phyloP scores from a whole-genome alignment of 2,329 filamentous ascomycete species.

The Claviceps capensis region DNA sequence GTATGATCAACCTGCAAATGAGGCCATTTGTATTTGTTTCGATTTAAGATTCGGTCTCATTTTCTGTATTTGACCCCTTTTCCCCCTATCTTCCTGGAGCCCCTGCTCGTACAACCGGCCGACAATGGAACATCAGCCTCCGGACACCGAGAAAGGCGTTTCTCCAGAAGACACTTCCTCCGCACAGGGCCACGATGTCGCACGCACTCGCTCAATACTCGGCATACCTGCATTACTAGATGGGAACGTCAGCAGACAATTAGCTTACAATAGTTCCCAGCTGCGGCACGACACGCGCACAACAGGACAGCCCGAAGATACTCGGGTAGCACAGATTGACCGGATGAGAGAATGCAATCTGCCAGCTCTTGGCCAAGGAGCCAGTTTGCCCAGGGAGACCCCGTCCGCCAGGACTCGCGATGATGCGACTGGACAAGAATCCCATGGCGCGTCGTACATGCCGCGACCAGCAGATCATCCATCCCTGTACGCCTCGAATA shows the following conservation, averaged over 20 bases:
- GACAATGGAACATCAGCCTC: constrained; percentile 1
- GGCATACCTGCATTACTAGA: constrained; percentile 3
- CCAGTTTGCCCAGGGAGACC: background rate
- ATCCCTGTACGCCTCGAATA: background rate
- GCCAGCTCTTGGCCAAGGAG: background rate
- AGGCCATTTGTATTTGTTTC: background rate
- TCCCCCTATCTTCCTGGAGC: background rate
- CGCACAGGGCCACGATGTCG: background rate
- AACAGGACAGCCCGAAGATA: background rate
- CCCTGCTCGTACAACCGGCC: background rate
- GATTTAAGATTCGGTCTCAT: background rate
- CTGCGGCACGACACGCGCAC: background rate
- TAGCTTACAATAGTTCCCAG: background rate
- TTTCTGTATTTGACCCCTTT: background rate
- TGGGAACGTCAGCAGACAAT: background rate
- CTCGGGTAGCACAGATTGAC: constrained; percentile 2
- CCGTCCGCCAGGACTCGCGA: background rate
- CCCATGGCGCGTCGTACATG: background rate
- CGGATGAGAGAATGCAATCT: background rate
- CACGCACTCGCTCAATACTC: constrained; percentile 2
- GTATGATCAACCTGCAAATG: background rate
- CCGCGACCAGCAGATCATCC: background rate
- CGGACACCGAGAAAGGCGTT: background rate
- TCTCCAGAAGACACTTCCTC: background rate
- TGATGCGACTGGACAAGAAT: background rate